Evolutionary conservation across 202 grass and related monocot species (phyloP).

Genomic region (Alloteropsis angusta): DNA sequence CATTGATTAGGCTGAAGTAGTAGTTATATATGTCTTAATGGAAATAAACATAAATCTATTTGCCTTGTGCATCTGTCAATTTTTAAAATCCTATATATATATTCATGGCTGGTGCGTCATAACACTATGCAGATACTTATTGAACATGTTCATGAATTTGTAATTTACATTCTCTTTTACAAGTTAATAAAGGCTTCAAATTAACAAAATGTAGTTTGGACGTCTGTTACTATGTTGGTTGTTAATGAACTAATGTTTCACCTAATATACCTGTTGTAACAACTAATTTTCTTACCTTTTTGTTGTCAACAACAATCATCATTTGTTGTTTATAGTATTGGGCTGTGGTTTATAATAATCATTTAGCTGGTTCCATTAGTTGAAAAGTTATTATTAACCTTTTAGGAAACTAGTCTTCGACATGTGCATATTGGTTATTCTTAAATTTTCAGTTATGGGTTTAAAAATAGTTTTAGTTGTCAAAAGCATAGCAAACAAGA

Average conservation of each 20-base stretch:
- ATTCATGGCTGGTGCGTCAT: not conserved
- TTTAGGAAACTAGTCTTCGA: not conserved
- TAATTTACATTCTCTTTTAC: not conserved
- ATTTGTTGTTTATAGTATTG: not conserved
- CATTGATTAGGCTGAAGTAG: not conserved
- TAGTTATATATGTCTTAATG: not conserved
- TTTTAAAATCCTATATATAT: not conserved
- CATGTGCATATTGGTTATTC: not conserved
- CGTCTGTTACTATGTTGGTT: not conserved
- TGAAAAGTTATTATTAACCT: not conserved
- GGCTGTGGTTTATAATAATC: not conserved
- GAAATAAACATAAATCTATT: not conserved
- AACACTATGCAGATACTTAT: not conserved
- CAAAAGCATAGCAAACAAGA: not conserved
- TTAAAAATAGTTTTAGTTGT: not conserved
- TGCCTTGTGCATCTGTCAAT: not conserved
- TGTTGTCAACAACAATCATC: not conserved
- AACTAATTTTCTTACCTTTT: not conserved
- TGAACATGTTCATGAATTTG: not conserved
- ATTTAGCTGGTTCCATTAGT: not conserved
- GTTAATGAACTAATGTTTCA: not conserved
- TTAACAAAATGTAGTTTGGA: not conserved
- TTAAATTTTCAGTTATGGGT: not conserved
- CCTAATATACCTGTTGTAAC: not conserved
- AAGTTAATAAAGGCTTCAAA: not conserved